Base-by-base conservation (phyloP, 805 yeast species). In the Yarrowia osloensis region DNA sequence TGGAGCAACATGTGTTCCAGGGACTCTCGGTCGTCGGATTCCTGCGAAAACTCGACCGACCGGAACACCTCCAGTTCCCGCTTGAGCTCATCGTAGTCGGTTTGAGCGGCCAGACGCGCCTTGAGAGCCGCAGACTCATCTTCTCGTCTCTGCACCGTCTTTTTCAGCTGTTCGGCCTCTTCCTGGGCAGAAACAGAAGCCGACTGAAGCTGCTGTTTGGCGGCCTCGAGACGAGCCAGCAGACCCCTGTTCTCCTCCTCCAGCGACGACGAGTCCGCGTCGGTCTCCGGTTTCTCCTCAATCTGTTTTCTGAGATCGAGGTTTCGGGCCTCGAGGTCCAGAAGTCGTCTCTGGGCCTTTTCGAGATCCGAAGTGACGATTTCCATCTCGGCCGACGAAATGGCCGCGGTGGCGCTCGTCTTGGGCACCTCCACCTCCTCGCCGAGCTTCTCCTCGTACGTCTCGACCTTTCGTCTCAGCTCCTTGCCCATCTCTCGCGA, bases 81-180 rank as follows among this genome's bases (percentile, higher is more conserved):
- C 74, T 91, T 91, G 57, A 92, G 75, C 69, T 90, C 92, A 65
- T 89, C 92, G 76, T 93, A 92, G 74, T 92, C 97, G 2, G 82
- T 77, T 63, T 86, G 84, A 35, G 79, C 75, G 3, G 78, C 78
- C 50, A 88, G 73, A 67, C 84, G 83, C 28, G 78, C 77, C 72
- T 84, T 84, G 70, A 89, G 78, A 4, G 75, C 74, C 11, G 79
- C 79, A 28, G 85, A 75, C 74, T 89, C 94, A 17, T 76, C 75
- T n/a, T 61, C 66, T 24, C 66, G 12, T 44, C 66, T 21, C 19
- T 28, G 15, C 3, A 44, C 52, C 2, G 54, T 44, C 54, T 61
- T 61, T n/a, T 31, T 12, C 33, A 61, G 22, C 44, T 61, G 66
- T 1, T 31, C 54, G 4, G 80, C 68, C 55, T 80, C 79, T 39